phyloP scores from a whole-genome alignment of 768 basidiomycete species.

The Thelephora ganbajun region DNA sequence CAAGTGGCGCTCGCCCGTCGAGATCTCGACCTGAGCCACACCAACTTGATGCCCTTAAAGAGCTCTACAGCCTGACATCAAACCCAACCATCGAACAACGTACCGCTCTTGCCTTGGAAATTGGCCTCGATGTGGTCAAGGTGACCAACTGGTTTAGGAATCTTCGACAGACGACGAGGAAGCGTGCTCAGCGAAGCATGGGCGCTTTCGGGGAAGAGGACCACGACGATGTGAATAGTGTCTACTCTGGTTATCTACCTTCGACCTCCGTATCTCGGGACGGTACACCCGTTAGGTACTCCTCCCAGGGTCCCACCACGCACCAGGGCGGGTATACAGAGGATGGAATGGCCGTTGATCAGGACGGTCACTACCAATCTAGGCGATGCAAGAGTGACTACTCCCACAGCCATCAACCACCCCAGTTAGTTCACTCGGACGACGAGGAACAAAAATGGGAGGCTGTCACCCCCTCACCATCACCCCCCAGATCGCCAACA shows the following conservation, averaged over 20 bases:
- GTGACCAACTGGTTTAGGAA: constrained; percentile 87
- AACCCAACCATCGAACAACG: constrained; percentile 76
- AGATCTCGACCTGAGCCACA: constrained; percentile 69
- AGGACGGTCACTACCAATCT: constrained; percentile 9
- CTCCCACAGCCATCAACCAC: neutral
- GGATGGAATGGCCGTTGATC: constrained; percentile 34
- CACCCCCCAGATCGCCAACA: constrained; percentile 16
- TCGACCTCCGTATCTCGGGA: constrained; percentile 37
- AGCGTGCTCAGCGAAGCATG: constrained; percentile 42
- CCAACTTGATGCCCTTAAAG: constrained; percentile 65
- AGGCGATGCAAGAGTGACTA: neutral
- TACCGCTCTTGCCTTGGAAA: constrained; percentile 53
- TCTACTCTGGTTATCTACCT: constrained; percentile 14
- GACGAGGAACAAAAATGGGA: constrained; percentile 57
- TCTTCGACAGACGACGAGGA: constrained; percentile 67
- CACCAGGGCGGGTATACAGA: constrained; percentile 13
- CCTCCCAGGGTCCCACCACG: constrained; percentile 37
- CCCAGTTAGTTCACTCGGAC: constrained; percentile 26
- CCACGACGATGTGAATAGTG: constrained; percentile 20
- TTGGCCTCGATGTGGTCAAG: constrained; percentile 78
- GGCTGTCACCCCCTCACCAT: constrained; percentile 58
- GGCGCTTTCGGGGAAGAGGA: constrained; percentile 26
- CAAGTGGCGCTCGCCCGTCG: constrained; percentile 37
- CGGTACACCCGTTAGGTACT: constrained; percentile 35
- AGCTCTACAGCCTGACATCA: constrained; percentile 48